Evolutionary conservation across 768 basidiomycete species (phyloP), one percentile per base, ranked within the genome.

Genomic region (Phaffia australis): DNA sequence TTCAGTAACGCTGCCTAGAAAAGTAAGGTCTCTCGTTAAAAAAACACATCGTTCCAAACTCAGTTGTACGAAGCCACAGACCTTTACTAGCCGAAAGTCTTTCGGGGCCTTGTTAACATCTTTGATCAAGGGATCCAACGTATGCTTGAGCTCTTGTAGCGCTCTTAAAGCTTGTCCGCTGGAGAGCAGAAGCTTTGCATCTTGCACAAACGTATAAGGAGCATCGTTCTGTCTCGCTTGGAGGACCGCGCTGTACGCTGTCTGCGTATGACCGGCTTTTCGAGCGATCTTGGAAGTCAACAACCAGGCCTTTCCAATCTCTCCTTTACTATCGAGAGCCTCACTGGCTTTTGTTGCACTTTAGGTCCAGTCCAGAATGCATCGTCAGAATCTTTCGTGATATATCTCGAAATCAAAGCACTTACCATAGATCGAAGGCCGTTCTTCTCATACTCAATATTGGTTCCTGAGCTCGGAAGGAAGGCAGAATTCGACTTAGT

Each of bases 191-290:
- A 98, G 82, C 74, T 90, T 97, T 1, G 89, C 88, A 72, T 86
- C 90, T 74, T 98, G 88, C 59, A 97, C 81, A 77, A 93, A 95
- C 21, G 86, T 83, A 73, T 86, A 91, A 0, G 82, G 81, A 0
- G 84, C 82, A 25, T 83, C 80, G 69, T 79, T 80, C 72, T 89
- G 85, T 64, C 85, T 83, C 0, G 92, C 90, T 76, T 99, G 95
- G 0, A 99, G 81, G 70, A 88, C 84, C 7, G 95, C 92, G 72
- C 89, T 95, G 74, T 98, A 99, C 1, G 95, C 91, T 0, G 94
- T 97, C 78, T 97, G 94, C 80, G 84, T 86, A 74, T 98, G 92
- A 0, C 89, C 87, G 3, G 92, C 88, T 74, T 97, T 99, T 46
- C 95, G 81, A 46, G 95, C 95, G 64, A 92, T 91, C 75, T 93